A percentile compares a stretch with the other conserved stretches of the same genome.
phyloP scores from a whole-genome alignment of 192 early-diverging fungal genomes.

The Gamsiella multidivaricata region DNA sequence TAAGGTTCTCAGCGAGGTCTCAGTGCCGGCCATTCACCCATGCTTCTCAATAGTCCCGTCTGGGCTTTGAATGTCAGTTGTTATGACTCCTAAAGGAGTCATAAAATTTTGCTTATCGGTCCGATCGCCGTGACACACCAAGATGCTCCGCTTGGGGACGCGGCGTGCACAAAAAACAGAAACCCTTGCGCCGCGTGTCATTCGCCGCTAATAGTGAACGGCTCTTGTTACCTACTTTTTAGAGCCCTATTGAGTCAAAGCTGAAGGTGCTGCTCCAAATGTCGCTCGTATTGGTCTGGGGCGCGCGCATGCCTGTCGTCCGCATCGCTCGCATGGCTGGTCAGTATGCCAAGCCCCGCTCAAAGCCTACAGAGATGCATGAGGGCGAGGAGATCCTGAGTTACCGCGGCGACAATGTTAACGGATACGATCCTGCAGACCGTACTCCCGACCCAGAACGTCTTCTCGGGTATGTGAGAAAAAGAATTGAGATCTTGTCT shows the following conservation, averaged over 20 bases:
- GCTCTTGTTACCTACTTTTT: too few relatives aligned
- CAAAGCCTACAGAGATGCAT: constrained; percentile 88
- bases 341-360: constrained; percentile 98
- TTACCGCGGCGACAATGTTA: constrained; percentile 98
- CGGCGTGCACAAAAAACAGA: too few relatives aligned
- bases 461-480: constrained; percentile 74
- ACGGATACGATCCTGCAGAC: constrained; percentile 88
- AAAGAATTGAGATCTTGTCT: too few relatives aligned
- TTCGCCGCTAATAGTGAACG: too few relatives aligned
- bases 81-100: constrained; percentile 43
- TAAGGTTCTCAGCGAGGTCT: constrained; percentile 44
- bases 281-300: constrained; percentile 95
- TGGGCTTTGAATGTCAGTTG: neutral
- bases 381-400: constrained; percentile 86
- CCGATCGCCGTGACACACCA: too few relatives aligned
- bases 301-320: constrained; percentile 90
- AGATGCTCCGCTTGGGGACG: too few relatives aligned
- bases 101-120: neutral
- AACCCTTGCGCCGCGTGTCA: too few relatives aligned
- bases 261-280: constrained; percentile 98
- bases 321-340: constrained; percentile 99
- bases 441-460: constrained; percentile 93
- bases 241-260: constrained; percentile 92
- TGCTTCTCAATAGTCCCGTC: too few relatives aligned
- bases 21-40: too few relatives aligned